Evolutionary conservation across 2,329 filamentous ascomycete genomes (phyloP), one percentile per base, ranked within the genome.

Genomic region (Aspergillus hiratsukae): DNA sequence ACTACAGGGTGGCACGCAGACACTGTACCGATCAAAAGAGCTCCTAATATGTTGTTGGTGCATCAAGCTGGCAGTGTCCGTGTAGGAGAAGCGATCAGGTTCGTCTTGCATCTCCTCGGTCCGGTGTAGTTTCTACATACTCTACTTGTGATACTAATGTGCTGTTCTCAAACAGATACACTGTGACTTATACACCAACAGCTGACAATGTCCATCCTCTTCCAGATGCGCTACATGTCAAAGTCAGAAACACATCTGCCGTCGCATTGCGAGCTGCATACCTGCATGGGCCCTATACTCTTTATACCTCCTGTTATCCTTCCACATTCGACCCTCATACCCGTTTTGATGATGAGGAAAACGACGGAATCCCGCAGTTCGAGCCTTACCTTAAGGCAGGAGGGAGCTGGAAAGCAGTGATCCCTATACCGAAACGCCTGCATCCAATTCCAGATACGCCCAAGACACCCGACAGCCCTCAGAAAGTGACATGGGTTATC

Each of bases 311-410:
- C 52, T 89, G 91, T 25, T 96, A 95, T 66, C 91, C 93, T 0
- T 82, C 89, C 17, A 84, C 81, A 49, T 97, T 94, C 77, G 83
- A 92, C 66, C 91, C 93, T 1, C 91, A 96, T 74, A 79, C 81
- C 62, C 91, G 90, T 70, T 87, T 89, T 64, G 83, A 87, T 56
- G 81, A 87, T 52, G 82, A 87, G 1, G 83, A 86, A 52, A 80
- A 81, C 52, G 87, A 91, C 76, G 90, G 90, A 49, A 82, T 88
- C 1, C 94, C 94, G 17, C 89, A 96, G 66, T 99, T 94, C 68
- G 94, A 99, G 75, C 93, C 94, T 49, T 93, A 96, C 79, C 83
- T 99, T 69, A 97, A 97, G 79, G 92, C 94, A 8, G 94, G 92
- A 29, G 92, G 91, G 6, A 86, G 83, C 48, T 99, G 92, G 89